These are phyloP conservation scores for Colletotrichum sp. DNA, from an alignment of 2,329 filamentous ascomycete species.

Conservation along the genomic window DNA sequence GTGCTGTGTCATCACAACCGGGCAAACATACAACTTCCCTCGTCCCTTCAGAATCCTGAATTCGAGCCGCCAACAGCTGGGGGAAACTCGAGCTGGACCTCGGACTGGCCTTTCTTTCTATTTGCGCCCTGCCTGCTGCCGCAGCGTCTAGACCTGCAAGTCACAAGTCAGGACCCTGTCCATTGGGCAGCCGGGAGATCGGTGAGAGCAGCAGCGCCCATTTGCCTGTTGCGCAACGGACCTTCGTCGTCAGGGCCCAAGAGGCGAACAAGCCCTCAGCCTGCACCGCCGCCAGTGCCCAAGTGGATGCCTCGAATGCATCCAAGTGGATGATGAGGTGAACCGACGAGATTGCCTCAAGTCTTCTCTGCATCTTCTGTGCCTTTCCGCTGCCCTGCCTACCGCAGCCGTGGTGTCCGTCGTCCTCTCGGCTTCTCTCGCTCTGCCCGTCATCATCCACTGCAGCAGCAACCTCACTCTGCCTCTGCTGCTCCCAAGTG, in stretches of 20 bases:
- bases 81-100: not conserved
- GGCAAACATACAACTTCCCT: not conserved
- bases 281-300: not conserved
- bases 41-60: not conserved
- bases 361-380: conserved; percentile 1
- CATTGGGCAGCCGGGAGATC: conserved; percentile 15
- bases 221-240: not conserved
- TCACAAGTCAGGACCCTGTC: not conserved
- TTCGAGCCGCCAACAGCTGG: not conserved
- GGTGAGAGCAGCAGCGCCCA: conserved; percentile 7
- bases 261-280: not conserved
- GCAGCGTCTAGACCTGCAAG: conserved; percentile 7
- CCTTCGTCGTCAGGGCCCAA: not conserved
- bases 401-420: not conserved
- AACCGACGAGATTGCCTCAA: not conserved
- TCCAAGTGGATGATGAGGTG: not conserved
- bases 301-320: conserved; percentile 16
- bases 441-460: not conserved
- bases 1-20: not conserved
- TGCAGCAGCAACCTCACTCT: not conserved
- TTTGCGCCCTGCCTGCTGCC: not conserved
- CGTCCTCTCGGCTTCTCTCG: not conserved
- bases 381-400: not conserved
- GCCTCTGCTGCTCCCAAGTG: not conserved
- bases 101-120: not conserved